A percentile compares a stretch with the other conserved stretches of the same genome.
Conservation (phyloP, 306 rosid genomes). For the Aeschynomene evenia region DNA sequence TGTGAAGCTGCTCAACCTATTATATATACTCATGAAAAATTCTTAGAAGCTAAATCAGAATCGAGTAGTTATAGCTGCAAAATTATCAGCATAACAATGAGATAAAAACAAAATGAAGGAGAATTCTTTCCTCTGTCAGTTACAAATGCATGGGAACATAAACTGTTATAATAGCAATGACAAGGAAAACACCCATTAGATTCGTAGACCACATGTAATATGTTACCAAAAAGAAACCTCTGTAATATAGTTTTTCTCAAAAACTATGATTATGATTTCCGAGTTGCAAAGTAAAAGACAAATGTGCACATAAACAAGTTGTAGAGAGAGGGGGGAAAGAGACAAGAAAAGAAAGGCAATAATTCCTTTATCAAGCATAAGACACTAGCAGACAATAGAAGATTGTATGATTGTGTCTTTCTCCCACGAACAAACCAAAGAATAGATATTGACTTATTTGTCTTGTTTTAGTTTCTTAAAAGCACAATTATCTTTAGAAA, state of each 20-base stretch:
- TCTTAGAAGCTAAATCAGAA: slow-evolving; percentile 10
- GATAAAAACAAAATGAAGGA: not conserved
- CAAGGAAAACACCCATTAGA: not conserved
- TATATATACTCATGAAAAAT: slow-evolving; percentile 14
- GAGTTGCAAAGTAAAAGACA: too few relatives aligned
- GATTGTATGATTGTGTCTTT: not conserved
- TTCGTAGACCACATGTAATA: too few relatives aligned
- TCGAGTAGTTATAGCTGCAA: not conserved
- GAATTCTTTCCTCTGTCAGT: not conserved
- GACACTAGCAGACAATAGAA: not conserved
- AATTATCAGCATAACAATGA: not conserved
- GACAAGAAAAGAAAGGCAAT: too few relatives aligned
- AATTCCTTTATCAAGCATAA: not conserved
- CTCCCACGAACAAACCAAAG: not conserved
- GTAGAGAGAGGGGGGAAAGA: too few relatives aligned
- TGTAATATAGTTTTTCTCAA: too few relatives aligned
- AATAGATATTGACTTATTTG: not conserved
- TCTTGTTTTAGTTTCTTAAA: not conserved
- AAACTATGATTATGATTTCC: too few relatives aligned
- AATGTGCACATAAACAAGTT: not conserved
- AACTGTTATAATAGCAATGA: not conserved
- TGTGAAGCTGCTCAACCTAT: slow-evolving; percentile 74
- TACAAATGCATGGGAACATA: not conserved
- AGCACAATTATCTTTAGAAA: too few relatives aligned
- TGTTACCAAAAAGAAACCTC: too few relatives aligned